Conservation (phyloP, 2,329 filamentous ascomycete genomes). For the Cyanodermella asteris region DNA sequence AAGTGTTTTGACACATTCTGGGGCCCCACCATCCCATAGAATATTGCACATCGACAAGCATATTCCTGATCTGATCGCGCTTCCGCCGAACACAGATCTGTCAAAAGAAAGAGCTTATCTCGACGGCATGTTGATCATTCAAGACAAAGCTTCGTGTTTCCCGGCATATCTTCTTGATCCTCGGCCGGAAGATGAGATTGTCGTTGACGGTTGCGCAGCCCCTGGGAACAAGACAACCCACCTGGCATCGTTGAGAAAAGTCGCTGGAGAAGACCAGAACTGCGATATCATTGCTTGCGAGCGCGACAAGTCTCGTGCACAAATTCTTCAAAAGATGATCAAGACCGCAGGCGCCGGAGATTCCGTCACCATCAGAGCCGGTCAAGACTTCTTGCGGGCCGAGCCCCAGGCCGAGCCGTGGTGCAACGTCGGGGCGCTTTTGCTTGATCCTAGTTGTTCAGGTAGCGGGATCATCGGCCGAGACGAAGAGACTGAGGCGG, state of each 20-base stretch:
- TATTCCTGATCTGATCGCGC: slow-evolving; percentile 62
- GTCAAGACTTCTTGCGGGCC: slow-evolving; percentile 62
- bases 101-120: slow-evolving; percentile 52
- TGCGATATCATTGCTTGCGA: slow-evolving; percentile 54
- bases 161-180: slow-evolving; percentile 72
- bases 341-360: slow-evolving; percentile 47
- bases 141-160: slow-evolving; percentile 95
- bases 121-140: slow-evolving; percentile 60
- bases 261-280: slow-evolving; percentile 14
- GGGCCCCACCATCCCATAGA: slow-evolving; percentile 14
- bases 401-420: slow-evolving; percentile 43
- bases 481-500: slow-evolving; percentile 50
- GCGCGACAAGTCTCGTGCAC: slow-evolving; percentile 47
- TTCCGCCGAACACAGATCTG: slow-evolving; percentile 51
- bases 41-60: slow-evolving; percentile 53
- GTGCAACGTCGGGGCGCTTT: slow-evolving; percentile 50
- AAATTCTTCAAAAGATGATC: slow-evolving; percentile 70
- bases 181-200: slow-evolving; percentile 41
- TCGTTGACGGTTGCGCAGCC: slow-evolving; percentile 84
- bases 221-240: slow-evolving; percentile 97
- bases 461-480: slow-evolving; percentile 85
- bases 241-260: slow-evolving; percentile 49
- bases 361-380: slow-evolving; percentile 45
- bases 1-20: slow-evolving; percentile 25
- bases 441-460: slow-evolving; percentile 87